These are phyloP conservation scores for Mycena latifolia DNA, from an alignment of 768 basidiomycete species.

Conservation along the genomic window DNA sequence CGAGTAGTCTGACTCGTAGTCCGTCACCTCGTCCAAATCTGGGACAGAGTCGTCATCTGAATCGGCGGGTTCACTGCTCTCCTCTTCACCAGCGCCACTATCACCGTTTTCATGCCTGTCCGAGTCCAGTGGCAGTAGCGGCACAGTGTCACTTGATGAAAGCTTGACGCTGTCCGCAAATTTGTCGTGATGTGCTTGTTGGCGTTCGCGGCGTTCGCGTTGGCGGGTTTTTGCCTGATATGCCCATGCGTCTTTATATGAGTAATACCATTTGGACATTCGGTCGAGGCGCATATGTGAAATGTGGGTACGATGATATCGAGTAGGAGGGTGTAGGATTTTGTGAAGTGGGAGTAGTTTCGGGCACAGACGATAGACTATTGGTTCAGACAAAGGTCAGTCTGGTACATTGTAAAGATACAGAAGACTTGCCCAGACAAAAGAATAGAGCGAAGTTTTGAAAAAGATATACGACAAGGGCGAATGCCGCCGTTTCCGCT, in stretches of 20 bases:
- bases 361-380: not conserved
- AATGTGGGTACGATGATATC: constrained; percentile 17
- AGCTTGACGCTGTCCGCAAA: too few relatives aligned
- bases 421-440: not conserved
- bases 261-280: not conserved
- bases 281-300: constrained; percentile 3
- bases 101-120: too few relatives aligned
- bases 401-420: not conserved
- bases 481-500: not conserved
- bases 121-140: too few relatives aligned
- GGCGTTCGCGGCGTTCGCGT: too few relatives aligned
- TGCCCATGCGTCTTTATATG: not conserved
- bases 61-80: too few relatives aligned
- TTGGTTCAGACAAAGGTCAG: not conserved
- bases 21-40: not conserved
- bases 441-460: not conserved
- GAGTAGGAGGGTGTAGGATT: not conserved
- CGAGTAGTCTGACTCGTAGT: not conserved
- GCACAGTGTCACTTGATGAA: too few relatives aligned
- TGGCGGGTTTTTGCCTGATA: not conserved
- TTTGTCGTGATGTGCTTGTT: too few relatives aligned
- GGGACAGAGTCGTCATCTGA: not conserved
- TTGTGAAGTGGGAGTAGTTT: not conserved
- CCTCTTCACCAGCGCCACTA: too few relatives aligned
- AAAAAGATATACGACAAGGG: not conserved